These are phyloP conservation scores for Penicillium sp. DNA, from an alignment of 2,329 filamentous ascomycete genomes.

Conservation along the genomic window DNA sequence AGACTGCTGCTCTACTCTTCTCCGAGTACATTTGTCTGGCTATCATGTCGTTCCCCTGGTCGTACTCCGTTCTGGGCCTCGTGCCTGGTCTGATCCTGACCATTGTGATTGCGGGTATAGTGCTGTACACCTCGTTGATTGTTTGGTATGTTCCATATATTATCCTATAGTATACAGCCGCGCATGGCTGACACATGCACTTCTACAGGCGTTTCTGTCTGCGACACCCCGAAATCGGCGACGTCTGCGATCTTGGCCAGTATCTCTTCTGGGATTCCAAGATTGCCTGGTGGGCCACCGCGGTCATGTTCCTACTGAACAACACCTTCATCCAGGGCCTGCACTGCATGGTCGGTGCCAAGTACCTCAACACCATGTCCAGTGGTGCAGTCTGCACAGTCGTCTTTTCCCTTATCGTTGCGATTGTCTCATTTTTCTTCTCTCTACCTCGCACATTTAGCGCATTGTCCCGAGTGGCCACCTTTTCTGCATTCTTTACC, in stretches of 20 bases:
- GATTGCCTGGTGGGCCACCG: slow-evolving; percentile 71
- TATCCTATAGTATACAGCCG: not conserved
- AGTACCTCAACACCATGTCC: slow-evolving; percentile 90
- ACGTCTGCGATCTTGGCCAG: slow-evolving; percentile 95
- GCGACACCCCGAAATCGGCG: slow-evolving; percentile 85
- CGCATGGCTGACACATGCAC: slow-evolving; percentile 27
- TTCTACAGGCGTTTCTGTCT: slow-evolving; percentile 81
- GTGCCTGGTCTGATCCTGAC: slow-evolving; percentile 87
- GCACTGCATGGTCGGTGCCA: slow-evolving; percentile 82
- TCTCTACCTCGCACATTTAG: slow-evolving; percentile 87
- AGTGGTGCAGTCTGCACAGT: slow-evolving; percentile 76
- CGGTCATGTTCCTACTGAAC: slow-evolving; percentile 90
- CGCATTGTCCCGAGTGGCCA: slow-evolving; percentile 78
- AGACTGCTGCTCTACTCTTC: slow-evolving; percentile 88
- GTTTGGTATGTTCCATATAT: slow-evolving; percentile 58
- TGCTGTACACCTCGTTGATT: slow-evolving; percentile 80
- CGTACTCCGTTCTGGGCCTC: slow-evolving; percentile 84
- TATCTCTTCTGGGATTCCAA: slow-evolving; percentile 87
- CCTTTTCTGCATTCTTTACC: slow-evolving; percentile 81
- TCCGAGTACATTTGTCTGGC: slow-evolving; percentile 92
- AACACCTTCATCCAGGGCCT: slow-evolving; percentile 90
- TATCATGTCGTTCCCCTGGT: slow-evolving; percentile 97
- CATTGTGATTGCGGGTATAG: slow-evolving; percentile 74
- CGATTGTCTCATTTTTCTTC: slow-evolving; percentile 75
- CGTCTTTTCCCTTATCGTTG: slow-evolving; percentile 75